These are phyloP conservation scores for Termitomyces sp. DNA, from an alignment of 768 basidiomycete species.

Conservation along the genomic window DNA sequence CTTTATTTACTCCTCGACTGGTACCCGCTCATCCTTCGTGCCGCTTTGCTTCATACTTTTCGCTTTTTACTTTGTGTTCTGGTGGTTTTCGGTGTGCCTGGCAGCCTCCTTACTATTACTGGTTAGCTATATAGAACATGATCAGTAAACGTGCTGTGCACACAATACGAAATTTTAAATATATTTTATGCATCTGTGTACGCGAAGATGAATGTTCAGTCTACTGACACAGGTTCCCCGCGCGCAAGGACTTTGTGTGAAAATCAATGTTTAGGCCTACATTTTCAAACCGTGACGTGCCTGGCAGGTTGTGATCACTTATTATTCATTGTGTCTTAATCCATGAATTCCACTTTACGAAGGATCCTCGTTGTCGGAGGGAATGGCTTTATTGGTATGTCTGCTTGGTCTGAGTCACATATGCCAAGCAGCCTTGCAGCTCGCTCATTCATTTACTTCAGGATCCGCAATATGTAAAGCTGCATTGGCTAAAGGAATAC, in stretches of 20 bases:
- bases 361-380: constrained; percentile 95
- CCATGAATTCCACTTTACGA: constrained; percentile 33
- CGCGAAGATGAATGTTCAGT: not conserved
- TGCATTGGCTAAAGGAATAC: constrained; percentile 79
- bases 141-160: constrained; percentile 4
- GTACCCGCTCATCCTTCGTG: constrained; percentile 14
- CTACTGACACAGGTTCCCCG: too few relatives aligned
- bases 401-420: not conserved
- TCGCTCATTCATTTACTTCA: constrained; percentile 24
- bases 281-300: not conserved
- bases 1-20: constrained; percentile 9
- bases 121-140: not conserved
- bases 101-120: not conserved
- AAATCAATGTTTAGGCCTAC: too few relatives aligned
- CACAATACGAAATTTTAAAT: not conserved
- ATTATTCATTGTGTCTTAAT: not conserved
- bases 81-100: constrained; percentile 3
- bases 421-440: not conserved
- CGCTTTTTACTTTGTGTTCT: not conserved
- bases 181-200: not conserved
- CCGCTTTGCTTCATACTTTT: not conserved
- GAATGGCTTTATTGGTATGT: constrained; percentile 89
- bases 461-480: constrained; percentile 91
- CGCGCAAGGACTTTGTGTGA: too few relatives aligned
- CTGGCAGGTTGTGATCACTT: not conserved